Percentiles rank a stretch among this genome's conserved stretches.
Evolutionary conservation across 2,329 filamentous ascomycete genomes (phyloP).

Genomic region (Pseudophaeomoniella oleicola): DNA sequence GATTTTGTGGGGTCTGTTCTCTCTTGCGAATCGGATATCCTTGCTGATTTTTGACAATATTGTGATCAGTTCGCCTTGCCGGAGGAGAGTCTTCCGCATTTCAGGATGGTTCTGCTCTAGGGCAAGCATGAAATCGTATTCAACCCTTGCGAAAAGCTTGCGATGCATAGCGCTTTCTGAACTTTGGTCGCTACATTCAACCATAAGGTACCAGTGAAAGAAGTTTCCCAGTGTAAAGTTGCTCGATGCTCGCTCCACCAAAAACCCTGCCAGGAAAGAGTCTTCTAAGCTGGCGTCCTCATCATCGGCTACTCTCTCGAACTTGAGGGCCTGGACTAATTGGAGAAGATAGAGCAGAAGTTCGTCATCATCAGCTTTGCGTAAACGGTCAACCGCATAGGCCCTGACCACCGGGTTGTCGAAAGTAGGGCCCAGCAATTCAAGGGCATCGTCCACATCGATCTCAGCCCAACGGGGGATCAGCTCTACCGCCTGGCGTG

Average conservation of each 20-base stretch:
- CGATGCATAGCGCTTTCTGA: slow-evolving; percentile 64
- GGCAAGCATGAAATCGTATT: slow-evolving; percentile 90
- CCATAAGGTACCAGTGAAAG: slow-evolving; percentile 97
- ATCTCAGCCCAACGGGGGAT: slow-evolving; percentile 92
- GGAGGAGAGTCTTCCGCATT: slow-evolving; percentile 58
- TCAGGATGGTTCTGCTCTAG: slow-evolving; percentile 62
- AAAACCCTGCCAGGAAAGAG: slow-evolving; percentile 76
- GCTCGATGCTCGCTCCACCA: slow-evolving; percentile 73
- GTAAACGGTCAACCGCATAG: slow-evolving; percentile 81
- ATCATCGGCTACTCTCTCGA: slow-evolving; percentile 58
- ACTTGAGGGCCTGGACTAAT: slow-evolving; percentile 89
- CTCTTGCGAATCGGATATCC: slow-evolving; percentile 69
- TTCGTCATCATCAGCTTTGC: slow-evolving; percentile 86
- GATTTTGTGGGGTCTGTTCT: slow-evolving; percentile 64
- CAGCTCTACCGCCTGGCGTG: slow-evolving; percentile 77
- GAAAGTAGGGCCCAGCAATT: slow-evolving; percentile 83
- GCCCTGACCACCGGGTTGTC: slow-evolving; percentile 77
- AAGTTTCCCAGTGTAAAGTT: slow-evolving; percentile 91
- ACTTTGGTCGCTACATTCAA: slow-evolving; percentile 78
- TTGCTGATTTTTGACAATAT: slow-evolving; percentile 78
- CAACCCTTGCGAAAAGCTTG: slow-evolving; percentile 80
- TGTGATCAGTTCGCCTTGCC: slow-evolving; percentile 80
- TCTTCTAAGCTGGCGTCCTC: slow-evolving; percentile 52
- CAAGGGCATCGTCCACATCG: slow-evolving; percentile 84
- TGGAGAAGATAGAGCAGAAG: slow-evolving; percentile 82